A percentile compares a stretch with the other conserved stretches of the same genome.
Conservation (phyloP, 2,329 filamentous ascomycete species). For the Ophiobolus disseminans region DNA sequence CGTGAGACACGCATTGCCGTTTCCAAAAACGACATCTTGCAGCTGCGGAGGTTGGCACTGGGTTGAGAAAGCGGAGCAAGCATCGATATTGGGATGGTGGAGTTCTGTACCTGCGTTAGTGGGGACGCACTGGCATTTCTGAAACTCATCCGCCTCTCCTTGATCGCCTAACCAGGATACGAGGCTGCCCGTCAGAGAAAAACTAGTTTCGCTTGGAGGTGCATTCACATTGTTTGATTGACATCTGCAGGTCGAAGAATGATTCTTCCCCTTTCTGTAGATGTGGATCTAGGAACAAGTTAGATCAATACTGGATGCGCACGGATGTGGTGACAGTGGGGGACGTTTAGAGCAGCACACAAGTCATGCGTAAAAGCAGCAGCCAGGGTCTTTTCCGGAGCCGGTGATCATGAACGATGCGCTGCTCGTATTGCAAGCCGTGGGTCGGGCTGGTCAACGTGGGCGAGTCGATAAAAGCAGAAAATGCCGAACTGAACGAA, state of each 20-base stretch:
- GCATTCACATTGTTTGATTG: slow-evolving; percentile 26
- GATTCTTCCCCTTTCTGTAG: slow-evolving; percentile 22
- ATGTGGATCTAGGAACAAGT: slow-evolving; percentile 25
- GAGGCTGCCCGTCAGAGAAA: slow-evolving; percentile 30
- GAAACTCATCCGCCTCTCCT: slow-evolving; percentile 40
- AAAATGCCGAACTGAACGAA: slow-evolving; percentile 3
- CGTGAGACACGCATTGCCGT: slow-evolving; percentile 33
- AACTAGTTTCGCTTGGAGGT: slow-evolving; percentile 28
- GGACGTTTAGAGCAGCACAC: slow-evolving; percentile 18
- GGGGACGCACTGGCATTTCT: slow-evolving; percentile 32
- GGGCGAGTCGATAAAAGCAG: slow-evolving; percentile 18
- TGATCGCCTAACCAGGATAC: slow-evolving; percentile 31
- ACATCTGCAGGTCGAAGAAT: slow-evolving; percentile 13
- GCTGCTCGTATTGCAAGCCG: slow-evolving; percentile 8
- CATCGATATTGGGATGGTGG: slow-evolving; percentile 37
- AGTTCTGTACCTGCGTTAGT: slow-evolving; percentile 49
- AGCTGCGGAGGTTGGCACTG: slow-evolving; percentile 25
- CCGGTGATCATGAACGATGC: slow-evolving; percentile 10
- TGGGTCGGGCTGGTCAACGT: slow-evolving; percentile 1
- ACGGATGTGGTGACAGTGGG: slow-evolving; percentile 13
- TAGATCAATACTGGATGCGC: slow-evolving; percentile 20
- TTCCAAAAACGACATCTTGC: slow-evolving; percentile 38
- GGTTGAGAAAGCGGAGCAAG: slow-evolving; percentile 36
- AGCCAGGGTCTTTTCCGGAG: slow-evolving; percentile 13
- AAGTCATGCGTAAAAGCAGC: slow-evolving; percentile 29